A percentile compares a stretch with the other conserved stretches of the same genome.
Evolutionary conservation across 2,329 filamentous ascomycete species (phyloP).

Genomic region (Penicillium nordicum): DNA sequence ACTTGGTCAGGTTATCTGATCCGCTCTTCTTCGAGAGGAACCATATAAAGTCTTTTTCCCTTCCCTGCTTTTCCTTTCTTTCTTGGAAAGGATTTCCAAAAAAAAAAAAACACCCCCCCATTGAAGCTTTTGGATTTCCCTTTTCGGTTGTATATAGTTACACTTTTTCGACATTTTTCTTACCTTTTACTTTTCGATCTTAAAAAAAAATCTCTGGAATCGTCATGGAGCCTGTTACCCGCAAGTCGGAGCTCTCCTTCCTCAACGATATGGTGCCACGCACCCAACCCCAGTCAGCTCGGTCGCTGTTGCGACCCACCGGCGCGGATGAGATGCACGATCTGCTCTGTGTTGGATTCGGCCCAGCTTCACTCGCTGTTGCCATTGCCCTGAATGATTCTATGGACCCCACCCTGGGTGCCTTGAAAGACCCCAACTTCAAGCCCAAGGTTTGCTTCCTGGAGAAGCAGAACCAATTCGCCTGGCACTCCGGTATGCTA

Average conservation of each 20-base stretch:
- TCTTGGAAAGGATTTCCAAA: constrained; percentile 2
- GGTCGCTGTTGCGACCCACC: constrained; percentile 52
- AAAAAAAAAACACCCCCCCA: constrained; percentile 4
- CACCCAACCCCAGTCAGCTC: constrained; percentile 16
- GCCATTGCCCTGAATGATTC: constrained; percentile 84
- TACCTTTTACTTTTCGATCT: neutral
- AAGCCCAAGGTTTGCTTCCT: constrained; percentile 77
- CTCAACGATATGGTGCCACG: constrained; percentile 23
- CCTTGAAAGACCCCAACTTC: constrained; percentile 31
- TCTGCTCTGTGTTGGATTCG: constrained; percentile 87
- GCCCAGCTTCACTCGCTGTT: constrained; percentile 83
- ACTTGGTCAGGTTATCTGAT: constrained; percentile 27
- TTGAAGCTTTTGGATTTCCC: neutral
- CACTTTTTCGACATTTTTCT: too few species aligned
- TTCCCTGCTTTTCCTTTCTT: neutral
- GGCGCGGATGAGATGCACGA: constrained; percentile 68
- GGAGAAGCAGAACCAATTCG: constrained; percentile 77
- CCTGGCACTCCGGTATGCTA: constrained; percentile 95
- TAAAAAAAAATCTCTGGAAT: neutral
- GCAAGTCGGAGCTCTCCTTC: constrained; percentile 28
- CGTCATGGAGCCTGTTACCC: constrained; percentile 19
- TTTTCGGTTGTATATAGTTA: neutral
- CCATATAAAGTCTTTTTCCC: constrained; percentile 6
- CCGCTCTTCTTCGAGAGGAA: constrained; percentile 10
- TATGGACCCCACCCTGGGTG: constrained; percentile 48